A percentile compares a stretch with the other conserved stretches of the same genome.
phyloP scores from a whole-genome alignment of 2,329 filamentous ascomycete genomes.

The Pseudogymnoascus sp. region DNA sequence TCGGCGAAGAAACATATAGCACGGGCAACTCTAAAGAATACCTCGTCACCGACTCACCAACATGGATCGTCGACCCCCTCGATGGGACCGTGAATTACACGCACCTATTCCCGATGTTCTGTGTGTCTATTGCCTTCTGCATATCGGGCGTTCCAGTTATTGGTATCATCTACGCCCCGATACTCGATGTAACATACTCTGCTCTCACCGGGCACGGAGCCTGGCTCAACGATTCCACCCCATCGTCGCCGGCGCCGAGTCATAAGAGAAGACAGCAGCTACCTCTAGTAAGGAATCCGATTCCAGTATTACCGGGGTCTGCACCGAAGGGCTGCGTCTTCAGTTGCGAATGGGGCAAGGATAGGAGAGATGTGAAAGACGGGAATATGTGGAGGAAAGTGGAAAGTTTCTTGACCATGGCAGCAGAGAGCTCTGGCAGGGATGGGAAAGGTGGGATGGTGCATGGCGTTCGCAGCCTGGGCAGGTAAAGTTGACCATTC shows the following conservation, averaged over 20 bases:
- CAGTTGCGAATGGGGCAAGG: slow-evolving; percentile 75
- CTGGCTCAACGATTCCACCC: slow-evolving; percentile 37
- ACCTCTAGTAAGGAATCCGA: slow-evolving; percentile 56
- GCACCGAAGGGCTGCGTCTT: slow-evolving; percentile 67
- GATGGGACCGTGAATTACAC: slow-evolving; percentile 78
- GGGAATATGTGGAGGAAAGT: slow-evolving; percentile 68
- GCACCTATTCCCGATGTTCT: slow-evolving; percentile 76
- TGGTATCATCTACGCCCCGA: slow-evolving; percentile 67
- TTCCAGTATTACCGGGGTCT: slow-evolving; percentile 55
- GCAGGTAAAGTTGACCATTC: slow-evolving; percentile 38
- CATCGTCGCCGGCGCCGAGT: slow-evolving; percentile 21
- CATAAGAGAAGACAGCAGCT: slow-evolving; percentile 54
- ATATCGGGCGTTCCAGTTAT: slow-evolving; percentile 54
- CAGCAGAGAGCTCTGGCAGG: slow-evolving; percentile 56
- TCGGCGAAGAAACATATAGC: slow-evolving; percentile 72
- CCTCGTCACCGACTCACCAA: slow-evolving; percentile 56
- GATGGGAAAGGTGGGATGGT: slow-evolving; percentile 71
- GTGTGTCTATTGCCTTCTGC: slow-evolving; percentile 68
- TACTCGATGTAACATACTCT: slow-evolving; percentile 63
- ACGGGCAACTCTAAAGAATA: slow-evolving; percentile 62
- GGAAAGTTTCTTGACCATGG: slow-evolving; percentile 70
- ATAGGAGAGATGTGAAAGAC: slow-evolving; percentile 57
- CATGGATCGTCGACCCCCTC: slow-evolving; percentile 72
- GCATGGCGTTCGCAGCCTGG: slow-evolving; percentile 66
- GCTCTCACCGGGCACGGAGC: slow-evolving; percentile 61